Evolutionary conservation across 2,329 filamentous ascomycete species (phyloP).

Genomic region (Penicillium rolfsii): DNA sequence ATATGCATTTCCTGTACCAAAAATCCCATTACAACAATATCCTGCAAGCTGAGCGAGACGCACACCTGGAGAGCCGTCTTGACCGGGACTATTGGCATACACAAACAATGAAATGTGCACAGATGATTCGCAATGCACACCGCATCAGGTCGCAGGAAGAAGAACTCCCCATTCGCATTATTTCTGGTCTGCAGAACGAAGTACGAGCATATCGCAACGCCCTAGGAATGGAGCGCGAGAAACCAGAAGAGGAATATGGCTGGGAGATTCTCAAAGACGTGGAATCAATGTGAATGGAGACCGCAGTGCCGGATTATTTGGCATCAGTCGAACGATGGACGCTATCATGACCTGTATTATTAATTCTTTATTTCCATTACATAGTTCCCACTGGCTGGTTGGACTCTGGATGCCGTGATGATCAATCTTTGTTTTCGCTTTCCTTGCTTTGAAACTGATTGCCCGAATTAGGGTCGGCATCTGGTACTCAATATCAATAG

Average conservation of each 20-base stretch:
- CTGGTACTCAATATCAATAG: not conserved
- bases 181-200: slow-evolving; percentile 53
- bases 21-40: slow-evolving; percentile 55
- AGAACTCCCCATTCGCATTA: slow-evolving; percentile 47
- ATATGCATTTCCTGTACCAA: slow-evolving; percentile 51
- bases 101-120: slow-evolving; percentile 51
- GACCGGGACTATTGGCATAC: slow-evolving; percentile 55
- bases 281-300: slow-evolving; percentile 36
- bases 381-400: slow-evolving; percentile 6
- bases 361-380: not conserved
- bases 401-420: not conserved
- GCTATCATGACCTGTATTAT: slow-evolving; percentile 8
- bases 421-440: not conserved
- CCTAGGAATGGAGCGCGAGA: slow-evolving; percentile 53
- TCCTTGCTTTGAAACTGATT: not conserved
- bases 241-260: slow-evolving; percentile 53
- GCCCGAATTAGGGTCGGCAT: not conserved
- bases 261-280: slow-evolving; percentile 53
- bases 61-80: slow-evolving; percentile 53
- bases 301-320: not conserved
- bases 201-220: slow-evolving; percentile 53
- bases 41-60: slow-evolving; percentile 54
- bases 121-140: slow-evolving; percentile 54
- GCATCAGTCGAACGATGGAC: slow-evolving; percentile 1
- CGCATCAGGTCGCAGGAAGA: slow-evolving; percentile 54